Base-by-base conservation (phyloP, 805 yeast species). In the Hemisphaericaspora nanyangensis region DNA sequence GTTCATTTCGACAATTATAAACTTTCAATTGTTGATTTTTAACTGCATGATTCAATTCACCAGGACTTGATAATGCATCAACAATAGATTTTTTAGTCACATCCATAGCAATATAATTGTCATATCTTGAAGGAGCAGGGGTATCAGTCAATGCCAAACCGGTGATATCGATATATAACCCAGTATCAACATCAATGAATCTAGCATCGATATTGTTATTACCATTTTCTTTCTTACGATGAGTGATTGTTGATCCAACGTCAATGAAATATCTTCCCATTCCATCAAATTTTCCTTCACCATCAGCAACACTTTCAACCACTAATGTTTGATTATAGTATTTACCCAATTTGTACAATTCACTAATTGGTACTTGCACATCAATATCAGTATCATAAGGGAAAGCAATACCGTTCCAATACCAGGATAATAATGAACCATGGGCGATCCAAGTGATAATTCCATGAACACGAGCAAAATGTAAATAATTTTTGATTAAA, bases 351-450 rank as follows among this genome's bases (percentile, higher is more conserved):
- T 52, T 52, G 42, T 68, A 63, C 44, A 80, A 52, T 29, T 76
- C 74, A 11, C 45, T 54, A 41, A 75, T 61, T 1, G 86, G 76
- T 65, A 80, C 70, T 47, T 80, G 83, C 18, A 80, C 79, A 59
- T 81, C 88, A 36, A 77, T 60, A 54, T 81, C 88, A 39, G 70
- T 66, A 52, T 81, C 88, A 85, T 85, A 81, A 1, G 85, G 83
- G 54, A 81, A 69, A 6, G 67, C 60, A 38, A 75, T 46, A 0
- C 86, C 85, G 51, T 79, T 78, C 75, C 84, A 78, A 46, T 76
- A 63, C 76, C 84, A 79, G 8, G 82, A 78, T 29, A 79, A 63
- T 45, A 80, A 61, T 1, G 83, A 63, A 2, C 88, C 88, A 52
- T 80, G 85, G 1, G 83, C 83, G 6, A 80, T 62, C 85, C 83